Evolutionary conservation across 495 filamentous ascomycete genomes (phyloP), one percentile per base, ranked within the genome.

Genomic region (Neurospora sp.): DNA sequence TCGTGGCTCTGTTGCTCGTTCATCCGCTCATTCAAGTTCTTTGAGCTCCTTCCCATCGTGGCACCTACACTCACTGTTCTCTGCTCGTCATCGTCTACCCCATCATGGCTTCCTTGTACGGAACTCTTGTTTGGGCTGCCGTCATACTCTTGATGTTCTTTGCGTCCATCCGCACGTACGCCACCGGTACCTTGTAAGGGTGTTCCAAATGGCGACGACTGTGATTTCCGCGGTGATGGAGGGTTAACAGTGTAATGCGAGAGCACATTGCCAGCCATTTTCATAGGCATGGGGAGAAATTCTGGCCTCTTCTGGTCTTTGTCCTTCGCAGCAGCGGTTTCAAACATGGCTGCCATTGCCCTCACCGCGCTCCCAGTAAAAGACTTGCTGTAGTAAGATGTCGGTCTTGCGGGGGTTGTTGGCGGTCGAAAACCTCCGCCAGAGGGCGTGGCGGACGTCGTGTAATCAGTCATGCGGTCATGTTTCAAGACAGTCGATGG

Each of bases 341-440:
- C 82, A 75, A 85, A 85, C 70, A 81, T 75, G 35, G 83, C 84
- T 20, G 84, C 78, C 77, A 86, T 84, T 4, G 82, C 83, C 72
- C 80, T 85, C 35, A 85, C 84, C 12, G 78, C 77, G n/a, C 78
- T 82, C 4, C 77, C 77, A 1, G 72, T 42, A 12, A 18, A 66
- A 7, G 54, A 66, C 27, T 66, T 66, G 27, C 27, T 35, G 14
- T 31, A 66, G 54, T 66, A 66, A 35, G 54, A 31, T 37, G 14
- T 31, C 6, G 54, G 54, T 27, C 54, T 35, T 66, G 23, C 7
- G 54, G 54, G 54, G 27, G 54, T 66, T 35, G 54, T 66, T 18
- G 54, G 54, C 35, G 27, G 54, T 9, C 54, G 54, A 3, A 18
- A 6, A 66, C 35, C 54, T 35, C 27, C 54, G 31, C 35, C 14